These are phyloP conservation scores for Plantago elongata DNA, from an alignment of 257 asterid species.

Conservation along the genomic window DNA sequence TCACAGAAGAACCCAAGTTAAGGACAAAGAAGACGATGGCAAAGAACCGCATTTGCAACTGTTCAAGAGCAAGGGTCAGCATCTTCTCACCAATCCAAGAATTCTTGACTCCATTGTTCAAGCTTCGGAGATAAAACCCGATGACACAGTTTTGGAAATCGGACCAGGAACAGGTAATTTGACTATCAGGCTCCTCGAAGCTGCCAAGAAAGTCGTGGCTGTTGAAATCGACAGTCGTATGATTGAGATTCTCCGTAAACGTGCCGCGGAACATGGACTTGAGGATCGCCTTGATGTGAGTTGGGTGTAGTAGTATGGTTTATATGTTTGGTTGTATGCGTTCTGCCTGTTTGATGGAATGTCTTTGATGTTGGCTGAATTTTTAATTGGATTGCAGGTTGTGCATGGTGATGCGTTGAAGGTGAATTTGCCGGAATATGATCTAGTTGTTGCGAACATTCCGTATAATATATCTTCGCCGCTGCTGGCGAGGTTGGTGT, in stretches of 20 bases:
- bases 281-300: constrained; percentile 58
- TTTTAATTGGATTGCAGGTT: constrained; percentile 38
- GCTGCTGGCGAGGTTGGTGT: constrained; percentile 65
- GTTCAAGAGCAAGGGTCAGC: constrained; percentile 81
- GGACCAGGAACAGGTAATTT: constrained; percentile 98
- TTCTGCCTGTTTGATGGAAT: constrained; percentile 40
- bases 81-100: constrained; percentile 71
- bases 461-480: constrained; percentile 91
- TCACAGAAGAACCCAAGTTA: no score
- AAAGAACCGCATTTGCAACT: no score
- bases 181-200: constrained; percentile 77
- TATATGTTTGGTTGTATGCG: neutral
- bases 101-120: constrained; percentile 64
- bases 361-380: constrained; percentile 14
- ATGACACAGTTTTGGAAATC: constrained; percentile 83
- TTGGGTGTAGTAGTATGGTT: neutral
- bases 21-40: no score
- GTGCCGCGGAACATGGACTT: constrained; percentile 54
- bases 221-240: constrained; percentile 80
- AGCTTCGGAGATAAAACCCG: constrained; percentile 50
- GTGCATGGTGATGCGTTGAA: constrained; percentile 68
- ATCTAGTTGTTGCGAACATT: constrained; percentile 92
- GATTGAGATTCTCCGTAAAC: constrained; percentile 60
- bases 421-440: constrained; percentile 60
- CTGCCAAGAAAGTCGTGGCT: constrained; percentile 63